phyloP scores from a whole-genome alignment of 495 filamentous ascomycete genomes.

The Podospora anserina region DNA sequence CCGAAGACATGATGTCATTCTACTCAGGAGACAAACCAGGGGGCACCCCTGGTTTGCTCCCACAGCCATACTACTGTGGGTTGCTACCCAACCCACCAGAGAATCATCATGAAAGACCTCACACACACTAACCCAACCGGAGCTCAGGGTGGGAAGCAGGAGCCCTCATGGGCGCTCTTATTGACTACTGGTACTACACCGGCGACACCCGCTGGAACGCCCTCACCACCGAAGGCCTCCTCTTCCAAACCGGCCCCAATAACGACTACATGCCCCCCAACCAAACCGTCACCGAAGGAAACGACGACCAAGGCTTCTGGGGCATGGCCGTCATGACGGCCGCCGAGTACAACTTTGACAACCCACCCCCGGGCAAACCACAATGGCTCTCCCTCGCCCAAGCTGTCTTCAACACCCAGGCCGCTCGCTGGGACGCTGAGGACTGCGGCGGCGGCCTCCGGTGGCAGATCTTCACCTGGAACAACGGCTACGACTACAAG shows the following conservation, averaged over 20 bases:
- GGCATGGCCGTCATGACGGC: slow-evolving; percentile 64
- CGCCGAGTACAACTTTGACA: slow-evolving; percentile 59
- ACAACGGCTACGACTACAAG: slow-evolving; percentile 75
- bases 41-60: slow-evolving; percentile 42
- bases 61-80: slow-evolving; percentile 46
- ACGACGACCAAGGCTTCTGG: slow-evolving; percentile 70
- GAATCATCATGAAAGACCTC: slow-evolving; percentile 19
- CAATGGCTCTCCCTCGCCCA: slow-evolving; percentile 78
- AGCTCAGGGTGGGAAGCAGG: slow-evolving; percentile 73
- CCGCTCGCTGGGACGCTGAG: slow-evolving; percentile 60
- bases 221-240: slow-evolving; percentile 52
- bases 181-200: slow-evolving; percentile 67
- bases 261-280: slow-evolving; percentile 64
- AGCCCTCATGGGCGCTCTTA: slow-evolving; percentile 62
- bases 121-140: slow-evolving; percentile 11
- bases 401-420: slow-evolving; percentile 74
- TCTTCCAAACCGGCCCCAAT: slow-evolving; percentile 57
- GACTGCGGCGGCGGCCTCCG: slow-evolving; percentile 72
- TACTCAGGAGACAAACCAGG: slow-evolving; percentile 65
- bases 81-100: slow-evolving; percentile 5
- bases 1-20: slow-evolving; percentile 65
- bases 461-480: slow-evolving; percentile 82
- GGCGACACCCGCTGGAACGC: slow-evolving; percentile 60
- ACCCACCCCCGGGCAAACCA: slow-evolving; percentile 56
- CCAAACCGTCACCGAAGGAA: slow-evolving; percentile 59